phyloP scores from a whole-genome alignment of 768 basidiomycete species.

The Russula olivacea region DNA sequence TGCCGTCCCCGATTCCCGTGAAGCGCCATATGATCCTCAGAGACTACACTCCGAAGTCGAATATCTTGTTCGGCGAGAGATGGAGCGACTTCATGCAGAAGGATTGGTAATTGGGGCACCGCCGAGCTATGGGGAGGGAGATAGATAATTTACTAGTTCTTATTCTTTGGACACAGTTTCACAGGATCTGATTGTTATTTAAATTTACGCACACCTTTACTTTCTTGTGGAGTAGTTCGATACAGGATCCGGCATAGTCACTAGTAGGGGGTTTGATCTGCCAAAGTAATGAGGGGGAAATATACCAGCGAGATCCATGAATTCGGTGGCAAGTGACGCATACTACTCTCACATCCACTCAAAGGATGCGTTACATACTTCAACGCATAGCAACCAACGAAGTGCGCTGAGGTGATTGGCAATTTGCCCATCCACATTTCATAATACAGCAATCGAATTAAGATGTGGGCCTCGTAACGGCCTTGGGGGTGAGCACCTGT shows the following conservation, averaged over 20 bases:
- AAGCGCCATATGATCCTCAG: neutral
- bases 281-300: neutral
- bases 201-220: too few relatives aligned
- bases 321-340: conserved; percentile 37
- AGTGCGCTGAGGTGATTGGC: conserved; percentile 38
- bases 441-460: conserved; percentile 36
- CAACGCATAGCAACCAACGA: conserved; percentile 1
- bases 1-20: neutral
- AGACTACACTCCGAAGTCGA: conserved; percentile 28
- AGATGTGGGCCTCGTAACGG: conserved; percentile 27
- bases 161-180: too few relatives aligned
- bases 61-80: conserved; percentile 26
- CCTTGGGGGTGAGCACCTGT: conserved; percentile 33
- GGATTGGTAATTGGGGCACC: conserved; percentile 2
- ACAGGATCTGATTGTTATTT: neutral
- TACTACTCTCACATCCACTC: neutral
- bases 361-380: neutral
- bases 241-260: conserved; percentile 33
- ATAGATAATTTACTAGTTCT: too few relatives aligned
- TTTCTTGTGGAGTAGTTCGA: conserved; percentile 35
- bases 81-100: conserved; percentile 28
- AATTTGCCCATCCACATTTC: conserved; percentile 31
- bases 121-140: neutral
- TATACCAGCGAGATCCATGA: conserved; percentile 36
- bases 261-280: neutral